phyloP scores from a whole-genome alignment of 768 basidiomycete genomes.

The Kondoa malvinella region DNA sequence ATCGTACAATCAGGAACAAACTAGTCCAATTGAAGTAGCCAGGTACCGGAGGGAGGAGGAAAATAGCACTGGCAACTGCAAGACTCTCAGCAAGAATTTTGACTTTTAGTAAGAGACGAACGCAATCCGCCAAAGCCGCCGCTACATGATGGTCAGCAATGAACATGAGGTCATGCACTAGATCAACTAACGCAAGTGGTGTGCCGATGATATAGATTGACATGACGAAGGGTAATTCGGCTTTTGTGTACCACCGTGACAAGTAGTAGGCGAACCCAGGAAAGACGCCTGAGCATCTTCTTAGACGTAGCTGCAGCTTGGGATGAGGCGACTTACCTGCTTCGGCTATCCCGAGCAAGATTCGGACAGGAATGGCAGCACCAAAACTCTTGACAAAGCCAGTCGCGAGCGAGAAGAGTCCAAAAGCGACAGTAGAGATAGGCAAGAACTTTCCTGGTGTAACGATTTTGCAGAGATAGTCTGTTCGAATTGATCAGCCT shows the following conservation, averaged over 20 bases:
- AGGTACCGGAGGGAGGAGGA: constrained; percentile 8
- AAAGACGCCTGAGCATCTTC: not conserved
- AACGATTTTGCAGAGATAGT: constrained; percentile 11
- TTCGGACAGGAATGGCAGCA: constrained; percentile 13
- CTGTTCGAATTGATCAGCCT: not conserved
- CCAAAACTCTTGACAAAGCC: constrained; percentile 7
- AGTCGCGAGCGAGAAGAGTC: constrained; percentile 9
- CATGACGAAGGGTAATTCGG: constrained; percentile 20
- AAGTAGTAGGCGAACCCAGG: constrained; percentile 11
- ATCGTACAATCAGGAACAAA: too few species aligned
- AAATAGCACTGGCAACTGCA: constrained; percentile 24
- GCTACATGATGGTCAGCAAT: too few species aligned
- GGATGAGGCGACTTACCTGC: constrained; percentile 10
- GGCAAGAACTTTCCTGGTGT: constrained; percentile 14
- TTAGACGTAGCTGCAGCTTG: not conserved
- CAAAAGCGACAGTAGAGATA: constrained; percentile 14
- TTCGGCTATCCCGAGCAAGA: constrained; percentile 10
- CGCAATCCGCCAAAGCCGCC: too few species aligned
- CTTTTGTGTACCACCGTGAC: constrained; percentile 18
- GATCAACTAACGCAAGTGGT: constrained; percentile 23
- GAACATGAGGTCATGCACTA: too few species aligned
- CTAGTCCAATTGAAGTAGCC: constrained; percentile 3
- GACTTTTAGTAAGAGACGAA: too few species aligned
- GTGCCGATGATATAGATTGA: constrained; percentile 24
- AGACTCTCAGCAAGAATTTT: too few species aligned